Percentiles rank a stretch among this genome's conserved stretches.
Conservation (phyloP, 371 early-diverging fungal genomes). For the Vairimorpha necatrix region DNA sequence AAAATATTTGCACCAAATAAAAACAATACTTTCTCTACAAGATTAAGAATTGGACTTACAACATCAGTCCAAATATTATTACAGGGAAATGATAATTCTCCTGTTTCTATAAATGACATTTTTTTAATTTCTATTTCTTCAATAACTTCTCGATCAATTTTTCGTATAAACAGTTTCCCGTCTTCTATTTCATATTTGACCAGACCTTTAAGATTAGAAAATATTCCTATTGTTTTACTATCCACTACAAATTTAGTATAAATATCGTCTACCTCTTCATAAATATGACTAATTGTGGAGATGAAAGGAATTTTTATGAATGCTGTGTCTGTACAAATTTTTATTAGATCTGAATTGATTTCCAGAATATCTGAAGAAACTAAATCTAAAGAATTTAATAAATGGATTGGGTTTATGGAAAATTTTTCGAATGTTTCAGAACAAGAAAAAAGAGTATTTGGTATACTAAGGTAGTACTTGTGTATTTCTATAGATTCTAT, state of each 20-base stretch:
- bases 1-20: slow-evolving; percentile 27
- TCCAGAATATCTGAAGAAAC: neutral
- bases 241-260: slow-evolving; percentile 20
- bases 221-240: neutral
- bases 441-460: neutral
- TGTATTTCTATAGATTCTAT: neutral
- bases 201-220: slow-evolving; percentile 19
- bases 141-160: neutral
- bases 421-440: neutral
- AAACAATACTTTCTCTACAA: slow-evolving; percentile 24
- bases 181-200: slow-evolving; percentile 30
- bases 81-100: slow-evolving; percentile 35
- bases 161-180: slow-evolving; percentile 25
- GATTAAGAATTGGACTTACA: neutral
- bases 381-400: neutral
- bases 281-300: slow-evolving; percentile 1
- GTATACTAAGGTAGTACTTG: slow-evolving; percentile 1
- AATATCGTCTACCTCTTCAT: slow-evolving; percentile 17
- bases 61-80: slow-evolving; percentile 36
- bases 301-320: slow-evolving; percentile 39
- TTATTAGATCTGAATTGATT: neutral
- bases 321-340: neutral
- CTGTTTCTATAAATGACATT: slow-evolving; percentile 17
- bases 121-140: slow-evolving; percentile 31
- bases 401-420: neutral